These are phyloP conservation scores for Sporothrix sp. DNA, from an alignment of 2,329 filamentous ascomycete genomes.

Conservation along the genomic window DNA sequence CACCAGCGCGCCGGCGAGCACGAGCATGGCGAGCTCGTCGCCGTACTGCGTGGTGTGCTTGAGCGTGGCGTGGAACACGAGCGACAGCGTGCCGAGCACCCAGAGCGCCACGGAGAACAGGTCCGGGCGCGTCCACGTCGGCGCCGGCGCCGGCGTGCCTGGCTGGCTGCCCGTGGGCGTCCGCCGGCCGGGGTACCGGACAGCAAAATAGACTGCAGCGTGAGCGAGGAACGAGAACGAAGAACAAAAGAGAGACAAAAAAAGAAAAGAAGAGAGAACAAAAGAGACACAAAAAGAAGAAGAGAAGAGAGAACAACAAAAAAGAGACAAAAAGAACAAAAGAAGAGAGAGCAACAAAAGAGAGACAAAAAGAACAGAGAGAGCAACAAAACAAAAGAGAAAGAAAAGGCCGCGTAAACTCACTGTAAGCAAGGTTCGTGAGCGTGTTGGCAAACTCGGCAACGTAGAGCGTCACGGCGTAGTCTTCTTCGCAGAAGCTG, in stretches of 20 bases:
- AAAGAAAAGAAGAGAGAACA: background rate
- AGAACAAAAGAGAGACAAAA: background rate
- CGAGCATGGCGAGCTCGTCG: slow-evolving; percentile 51
- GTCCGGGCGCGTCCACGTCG: slow-evolving; percentile 24
- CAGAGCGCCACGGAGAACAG: slow-evolving; percentile 34
- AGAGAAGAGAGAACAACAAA: too few species aligned
- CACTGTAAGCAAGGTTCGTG: slow-evolving; percentile 41
- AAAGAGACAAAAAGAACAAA: background rate
- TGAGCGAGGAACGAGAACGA: too few species aligned
- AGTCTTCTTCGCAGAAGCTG: slow-evolving; percentile 39
- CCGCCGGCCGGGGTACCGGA: slow-evolving; percentile 22
- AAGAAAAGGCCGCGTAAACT: slow-evolving; percentile 7
- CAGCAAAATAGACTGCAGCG: slow-evolving; percentile 33
- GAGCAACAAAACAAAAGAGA: background rate
- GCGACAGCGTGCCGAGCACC: slow-evolving; percentile 33
- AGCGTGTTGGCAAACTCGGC: slow-evolving; percentile 45
- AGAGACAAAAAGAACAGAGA: background rate
- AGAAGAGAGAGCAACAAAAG: background rate
- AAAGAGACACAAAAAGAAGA: background rate
- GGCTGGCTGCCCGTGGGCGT: background rate
- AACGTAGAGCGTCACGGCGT: slow-evolving; percentile 40
- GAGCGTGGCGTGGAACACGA: slow-evolving; percentile 36
- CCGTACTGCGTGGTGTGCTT: slow-evolving; percentile 35
- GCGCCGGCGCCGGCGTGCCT: background rate
- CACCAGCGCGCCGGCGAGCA: slow-evolving; percentile 42